Conservation (phyloP, 257 asterid species). For the Gentiana macrophylla region DNA sequence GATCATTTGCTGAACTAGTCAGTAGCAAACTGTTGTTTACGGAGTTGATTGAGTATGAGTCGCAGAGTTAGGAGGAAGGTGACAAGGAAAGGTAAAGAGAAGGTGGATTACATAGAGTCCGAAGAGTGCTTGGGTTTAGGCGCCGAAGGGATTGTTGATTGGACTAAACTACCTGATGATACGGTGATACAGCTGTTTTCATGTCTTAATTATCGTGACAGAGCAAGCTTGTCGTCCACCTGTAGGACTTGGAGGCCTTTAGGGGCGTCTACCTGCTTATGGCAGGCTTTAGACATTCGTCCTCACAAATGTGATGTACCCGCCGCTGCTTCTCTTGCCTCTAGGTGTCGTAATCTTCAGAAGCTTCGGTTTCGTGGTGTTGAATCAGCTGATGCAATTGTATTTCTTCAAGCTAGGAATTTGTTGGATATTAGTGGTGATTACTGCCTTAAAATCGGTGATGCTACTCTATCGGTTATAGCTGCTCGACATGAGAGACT, state of each 20-base stretch:
- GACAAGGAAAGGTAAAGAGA: slow-evolving; percentile 42
- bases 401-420: slow-evolving; percentile 51
- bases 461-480: slow-evolving; percentile 56
- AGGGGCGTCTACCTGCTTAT: slow-evolving; percentile 53
- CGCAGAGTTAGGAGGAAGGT: slow-evolving; percentile 61
- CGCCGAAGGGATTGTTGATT: slow-evolving; percentile 39
- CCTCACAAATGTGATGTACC: slow-evolving; percentile 48
- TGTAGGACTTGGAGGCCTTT: slow-evolving; percentile 61
- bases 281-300: slow-evolving; percentile 64
- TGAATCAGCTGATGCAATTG: slow-evolving; percentile 61
- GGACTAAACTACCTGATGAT: slow-evolving; percentile 73
- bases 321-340: slow-evolving; percentile 48
- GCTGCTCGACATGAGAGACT: slow-evolving; percentile 71
- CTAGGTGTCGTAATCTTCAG: slow-evolving; percentile 49
- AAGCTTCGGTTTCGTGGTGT: slow-evolving; percentile 71
- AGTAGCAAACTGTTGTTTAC: background rate
- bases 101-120: slow-evolving; percentile 29
- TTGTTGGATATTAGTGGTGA: slow-evolving; percentile 62
- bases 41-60: slow-evolving; percentile 31
- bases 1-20: no score
- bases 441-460: slow-evolving; percentile 55
- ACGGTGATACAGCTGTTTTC: slow-evolving; percentile 59
- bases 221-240: slow-evolving; percentile 72
- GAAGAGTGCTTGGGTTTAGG: slow-evolving; percentile 30
- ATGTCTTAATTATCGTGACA: slow-evolving; percentile 63